These are phyloP conservation scores for Xylaria scruposa DNA, from an alignment of 495 filamentous ascomycete species.

Conservation along the genomic window DNA sequence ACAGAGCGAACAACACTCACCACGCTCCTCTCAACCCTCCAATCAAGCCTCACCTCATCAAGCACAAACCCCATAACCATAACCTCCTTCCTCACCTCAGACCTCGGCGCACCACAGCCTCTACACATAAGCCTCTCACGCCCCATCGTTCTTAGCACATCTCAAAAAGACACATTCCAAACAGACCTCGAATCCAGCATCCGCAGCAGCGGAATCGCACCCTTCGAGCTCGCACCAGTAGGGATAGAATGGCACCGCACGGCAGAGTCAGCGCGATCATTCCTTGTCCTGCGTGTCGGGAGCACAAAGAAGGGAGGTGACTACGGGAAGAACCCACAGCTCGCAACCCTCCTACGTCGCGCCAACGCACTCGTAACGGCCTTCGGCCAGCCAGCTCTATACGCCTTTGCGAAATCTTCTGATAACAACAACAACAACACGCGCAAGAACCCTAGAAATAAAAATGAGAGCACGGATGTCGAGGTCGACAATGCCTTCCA, in stretches of 20 bases:
- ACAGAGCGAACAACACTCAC: slow-evolving; percentile 61
- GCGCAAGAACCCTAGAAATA: background rate
- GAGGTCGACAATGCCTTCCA: slow-evolving; percentile 69
- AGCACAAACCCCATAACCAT: slow-evolving; percentile 35
- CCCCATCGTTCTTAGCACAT: slow-evolving; percentile 69
- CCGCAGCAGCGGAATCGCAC: slow-evolving; percentile 34
- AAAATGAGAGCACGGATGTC: too few species aligned
- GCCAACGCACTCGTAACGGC: slow-evolving; percentile 66
- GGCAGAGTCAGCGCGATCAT: slow-evolving; percentile 78
- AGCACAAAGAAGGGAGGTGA: slow-evolving; percentile 5
- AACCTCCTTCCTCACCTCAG: slow-evolving; percentile 72
- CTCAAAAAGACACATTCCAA: slow-evolving; percentile 69
- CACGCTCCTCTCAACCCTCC: slow-evolving; percentile 54
- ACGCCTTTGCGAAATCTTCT: slow-evolving; percentile 44
- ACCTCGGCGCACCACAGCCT: slow-evolving; percentile 78
- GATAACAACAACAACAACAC: background rate
- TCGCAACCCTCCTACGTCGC: slow-evolving; percentile 67
- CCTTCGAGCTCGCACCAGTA: slow-evolving; percentile 43
- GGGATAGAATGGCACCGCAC: slow-evolving; percentile 52
- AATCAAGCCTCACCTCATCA: slow-evolving; percentile 31
- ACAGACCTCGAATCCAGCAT: slow-evolving; percentile 47
- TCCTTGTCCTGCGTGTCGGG: slow-evolving; percentile 73
- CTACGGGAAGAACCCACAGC: slow-evolving; percentile 50
- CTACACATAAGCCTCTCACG: slow-evolving; percentile 90
- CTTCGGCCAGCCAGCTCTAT: slow-evolving; percentile 77